Evolutionary conservation across 78 protist genomes (phyloP), one percentile per base, ranked within the genome.

Genomic region (Ministeria vibrans): DNA sequence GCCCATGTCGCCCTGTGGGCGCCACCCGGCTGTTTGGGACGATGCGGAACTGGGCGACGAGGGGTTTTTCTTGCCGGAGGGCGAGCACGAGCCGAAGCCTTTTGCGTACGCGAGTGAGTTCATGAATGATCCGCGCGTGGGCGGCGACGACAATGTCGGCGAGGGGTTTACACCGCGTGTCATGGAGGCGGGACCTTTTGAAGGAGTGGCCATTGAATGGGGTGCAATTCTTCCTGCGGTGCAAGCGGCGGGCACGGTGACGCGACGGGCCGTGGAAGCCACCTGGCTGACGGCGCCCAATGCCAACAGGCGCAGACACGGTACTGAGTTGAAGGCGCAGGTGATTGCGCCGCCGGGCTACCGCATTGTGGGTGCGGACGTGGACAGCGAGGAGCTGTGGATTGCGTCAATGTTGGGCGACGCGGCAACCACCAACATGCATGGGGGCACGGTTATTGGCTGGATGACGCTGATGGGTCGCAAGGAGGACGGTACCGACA

Each of bases 191-290:
- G n/a, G n/a, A n/a, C n/a, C n/a, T n/a, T n/a, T n/a, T n/a, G n/a
- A n/a, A n/a, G n/a, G n/a, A n/a, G n/a, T n/a, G n/a, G n/a, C n/a
- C n/a, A n/a, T n/a, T n/a, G n/a, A n/a, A n/a, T n/a, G n/a, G n/a
- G 78, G 78, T 7, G 87, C 45, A 23, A 77, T 83, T 32, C 2
- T 83, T 22, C 87, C 87, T 9, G 5, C 2, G 64, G 34, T 83
- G 25, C 6, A 42, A 0, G 9, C 81, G 13, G 45, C 71, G 1
- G 87, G 87, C 51, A 83, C 87, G 13, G 59, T 83, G 41, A 76
- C 87, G 22, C 76, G 87, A 41, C 76, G 87, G 43, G 87, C 87
- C 9, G 81, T 75, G 6, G 87, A 83, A 78, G 23, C 62, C 34
- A 75, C 81, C 25, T 83, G 87, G 87, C 2, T 82, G 75, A 82